Base-by-base conservation (phyloP, 2,329 filamentous ascomycete species). In the Orbilia quercus region DNA sequence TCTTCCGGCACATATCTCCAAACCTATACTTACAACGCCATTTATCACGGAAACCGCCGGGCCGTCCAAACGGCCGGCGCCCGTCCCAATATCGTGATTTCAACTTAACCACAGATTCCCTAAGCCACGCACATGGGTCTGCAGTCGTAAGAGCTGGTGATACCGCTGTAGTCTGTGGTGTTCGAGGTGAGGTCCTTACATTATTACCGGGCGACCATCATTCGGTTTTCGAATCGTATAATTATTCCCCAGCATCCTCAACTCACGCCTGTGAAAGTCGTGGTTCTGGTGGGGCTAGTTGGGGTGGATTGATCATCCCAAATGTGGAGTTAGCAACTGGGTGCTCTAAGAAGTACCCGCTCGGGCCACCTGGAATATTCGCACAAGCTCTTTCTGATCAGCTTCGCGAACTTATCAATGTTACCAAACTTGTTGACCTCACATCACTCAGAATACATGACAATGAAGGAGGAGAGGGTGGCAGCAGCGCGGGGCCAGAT, bases 271-370 rank as follows among this genome's bases (percentile, higher is more conserved):
- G 76, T 76, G 4, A 77, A 77, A 7, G 67, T 71, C 70, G 78
- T 45, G 58, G 77, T 75, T 55, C 76, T 76, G 77, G 80, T 76
- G 77, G 78, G 77, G 76, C 79, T 77, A 75, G 87, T 87, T 80
- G 81, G 88, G 62, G 83, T 82, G 71, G 86, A 88, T 83, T 99
- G 12, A 83, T 99, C 1, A 93, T 99, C 1, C 94, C 95, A 1
- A 99, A 99, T 79, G 87, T 99, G 63, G 95, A 97, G 79, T 83
- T 99, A 31, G 90, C 90, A 34, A 99, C 95, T 0, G 95, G 95
- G 36, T 96, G 91, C 79, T 91, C 92, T 5, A 93, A 94, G 1
- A 86, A 90, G 20, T 92, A 94, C 77, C 84, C 96, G 16, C 92
- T 95, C 0, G 92, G 93, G 48, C 90, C 89, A 7, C 89, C 95